phyloP scores from a whole-genome alignment of 305 asterid species.

The Solanum hybrid region DNA sequence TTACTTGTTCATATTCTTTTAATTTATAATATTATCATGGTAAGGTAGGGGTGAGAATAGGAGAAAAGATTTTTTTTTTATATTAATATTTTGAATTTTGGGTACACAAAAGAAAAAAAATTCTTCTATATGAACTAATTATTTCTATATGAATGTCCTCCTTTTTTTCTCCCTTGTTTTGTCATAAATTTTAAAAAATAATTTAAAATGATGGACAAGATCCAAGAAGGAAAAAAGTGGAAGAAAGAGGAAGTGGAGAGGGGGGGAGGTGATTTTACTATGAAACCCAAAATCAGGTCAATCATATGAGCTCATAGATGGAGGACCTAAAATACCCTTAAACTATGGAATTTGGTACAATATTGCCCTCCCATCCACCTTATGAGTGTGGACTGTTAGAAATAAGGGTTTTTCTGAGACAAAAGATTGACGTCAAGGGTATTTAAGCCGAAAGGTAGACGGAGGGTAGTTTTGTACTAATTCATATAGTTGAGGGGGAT shows the following conservation, averaged over 20 bases:
- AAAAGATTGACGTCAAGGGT: not conserved
- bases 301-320: not conserved
- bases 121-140: too few relatives aligned
- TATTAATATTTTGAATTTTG: too few relatives aligned
- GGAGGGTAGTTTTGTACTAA: not conserved
- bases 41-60: too few relatives aligned
- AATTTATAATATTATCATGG: too few relatives aligned
- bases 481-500: not conserved
- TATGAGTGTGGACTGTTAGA: not conserved
- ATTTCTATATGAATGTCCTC: too few relatives aligned
- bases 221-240: not conserved
- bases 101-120: too few relatives aligned
- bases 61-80: too few relatives aligned
- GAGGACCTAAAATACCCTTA: not conserved
- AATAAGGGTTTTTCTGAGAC: not conserved
- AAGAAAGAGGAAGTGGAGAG: not conserved
- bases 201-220: not conserved
- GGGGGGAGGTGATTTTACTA: not conserved
- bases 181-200: not conserved
- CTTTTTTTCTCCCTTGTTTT: too few relatives aligned
- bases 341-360: not conserved
- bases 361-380: not conserved
- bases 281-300: not conserved
- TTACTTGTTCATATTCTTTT: too few relatives aligned
- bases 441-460: not conserved